phyloP scores from a whole-genome alignment of 225 moss, liverwort and hornwort species.

The Anthoceros angustus region DNA sequence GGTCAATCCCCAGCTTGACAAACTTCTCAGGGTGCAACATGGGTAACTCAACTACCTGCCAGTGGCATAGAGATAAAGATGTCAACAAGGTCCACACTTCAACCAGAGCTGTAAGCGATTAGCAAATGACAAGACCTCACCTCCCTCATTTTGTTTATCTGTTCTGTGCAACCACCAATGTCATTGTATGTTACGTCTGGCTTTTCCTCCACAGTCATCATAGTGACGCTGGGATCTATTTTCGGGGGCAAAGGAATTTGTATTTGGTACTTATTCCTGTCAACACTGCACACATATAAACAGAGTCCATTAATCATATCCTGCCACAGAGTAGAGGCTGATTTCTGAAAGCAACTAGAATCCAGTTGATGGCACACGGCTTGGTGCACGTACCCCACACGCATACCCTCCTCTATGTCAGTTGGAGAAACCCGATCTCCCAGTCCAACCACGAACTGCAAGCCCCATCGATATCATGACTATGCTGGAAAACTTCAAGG shows the following conservation, averaged over 20 bases:
- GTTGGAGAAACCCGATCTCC: constrained; percentile 91
- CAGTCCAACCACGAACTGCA: constrained; percentile 84
- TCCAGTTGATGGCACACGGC: background rate
- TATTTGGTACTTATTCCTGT: constrained; percentile 89
- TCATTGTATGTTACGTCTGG: constrained; percentile 97
- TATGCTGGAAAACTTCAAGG: background rate
- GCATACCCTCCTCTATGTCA: constrained; percentile 93
- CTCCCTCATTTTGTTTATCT: constrained; percentile 98
- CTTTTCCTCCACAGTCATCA: constrained; percentile 99
- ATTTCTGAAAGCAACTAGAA: background rate
- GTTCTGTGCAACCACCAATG: constrained; percentile 93
- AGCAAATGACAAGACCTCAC: constrained; percentile 17
- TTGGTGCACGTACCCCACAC: constrained; percentile 43
- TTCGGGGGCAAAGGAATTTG: constrained; percentile 86
- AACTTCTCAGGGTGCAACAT: constrained; percentile 98
- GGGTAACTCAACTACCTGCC: constrained; percentile 86
- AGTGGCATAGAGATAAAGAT: background rate
- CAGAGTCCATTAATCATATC: no score
- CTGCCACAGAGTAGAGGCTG: background rate
- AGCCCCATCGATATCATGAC: background rate
- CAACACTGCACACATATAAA: constrained; percentile 37
- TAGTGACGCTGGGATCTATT: constrained; percentile 88
- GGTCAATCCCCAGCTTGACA: constrained; percentile 92
- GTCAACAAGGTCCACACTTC: background rate
- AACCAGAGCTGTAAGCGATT: background rate